Conservation (phyloP, 176 grass and related monocot genomes). For the Oryza meridionalis region DNA sequence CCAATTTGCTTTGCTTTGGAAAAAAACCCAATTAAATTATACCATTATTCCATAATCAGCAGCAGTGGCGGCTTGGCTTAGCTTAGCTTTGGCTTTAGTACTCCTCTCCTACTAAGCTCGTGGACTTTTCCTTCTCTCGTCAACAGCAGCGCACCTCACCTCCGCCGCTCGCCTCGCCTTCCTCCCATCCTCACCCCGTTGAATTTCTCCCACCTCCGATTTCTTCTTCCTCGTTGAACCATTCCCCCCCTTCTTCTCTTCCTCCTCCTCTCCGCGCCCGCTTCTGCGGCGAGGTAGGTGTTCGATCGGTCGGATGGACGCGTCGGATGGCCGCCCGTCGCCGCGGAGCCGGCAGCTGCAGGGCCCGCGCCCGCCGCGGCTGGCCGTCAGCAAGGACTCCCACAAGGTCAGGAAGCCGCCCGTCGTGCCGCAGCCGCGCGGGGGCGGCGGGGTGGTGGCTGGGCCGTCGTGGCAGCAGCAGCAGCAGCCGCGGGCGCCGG, state of each 20-base stretch:
- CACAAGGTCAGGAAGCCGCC: conserved; percentile 92
- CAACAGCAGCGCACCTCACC: not conserved
- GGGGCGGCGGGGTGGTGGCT: not conserved
- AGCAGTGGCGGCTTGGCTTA: not conserved
- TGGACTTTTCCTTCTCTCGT: not conserved
- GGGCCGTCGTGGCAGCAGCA: not conserved
- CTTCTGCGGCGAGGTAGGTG: no score
- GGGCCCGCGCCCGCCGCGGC: conserved; percentile 72
- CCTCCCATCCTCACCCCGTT: no score
- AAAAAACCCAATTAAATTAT: not conserved
- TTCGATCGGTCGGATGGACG: conserved; percentile 47
- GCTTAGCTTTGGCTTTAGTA: no score
- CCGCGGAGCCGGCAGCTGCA: conserved; percentile 76
- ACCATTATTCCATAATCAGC: not conserved
- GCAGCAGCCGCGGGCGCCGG: conserved; percentile 38
- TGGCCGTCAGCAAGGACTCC: conserved; percentile 75
- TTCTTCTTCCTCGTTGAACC: not conserved
- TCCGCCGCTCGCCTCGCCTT: not conserved
- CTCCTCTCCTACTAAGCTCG: not conserved
- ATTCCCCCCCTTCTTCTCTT: not conserved
- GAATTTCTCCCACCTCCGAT: no score
- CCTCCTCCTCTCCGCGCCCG: not conserved
- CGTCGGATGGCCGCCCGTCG: conserved; percentile 47
- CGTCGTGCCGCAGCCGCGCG: conserved; percentile 45
- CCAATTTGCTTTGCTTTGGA: not conserved